Evolutionary conservation across 306 rosid genomes (phyloP).

Genomic region (Rosa persica): DNA sequence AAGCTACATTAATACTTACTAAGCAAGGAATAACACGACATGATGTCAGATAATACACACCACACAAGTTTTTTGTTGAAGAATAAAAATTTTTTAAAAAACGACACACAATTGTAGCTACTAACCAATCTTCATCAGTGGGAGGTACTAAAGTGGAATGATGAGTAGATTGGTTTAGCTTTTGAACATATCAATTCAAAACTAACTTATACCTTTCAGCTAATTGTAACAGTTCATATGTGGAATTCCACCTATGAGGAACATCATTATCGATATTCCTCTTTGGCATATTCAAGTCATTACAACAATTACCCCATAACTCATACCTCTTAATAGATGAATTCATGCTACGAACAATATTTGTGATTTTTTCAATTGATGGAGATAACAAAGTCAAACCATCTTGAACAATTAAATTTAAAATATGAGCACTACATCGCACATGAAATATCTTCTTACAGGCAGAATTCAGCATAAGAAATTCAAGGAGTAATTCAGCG

Average conservation of each 20-base stretch:
- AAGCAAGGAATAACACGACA: too few relatives aligned
- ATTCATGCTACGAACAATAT: background rate
- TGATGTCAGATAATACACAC: too few relatives aligned
- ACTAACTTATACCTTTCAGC: background rate
- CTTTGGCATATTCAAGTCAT: background rate
- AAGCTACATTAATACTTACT: too few relatives aligned
- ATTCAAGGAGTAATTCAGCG: too few relatives aligned
- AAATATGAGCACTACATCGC: too few relatives aligned
- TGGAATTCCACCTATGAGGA: background rate
- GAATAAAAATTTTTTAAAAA: background rate
- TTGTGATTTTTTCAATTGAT: background rate
- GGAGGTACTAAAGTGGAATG: background rate
- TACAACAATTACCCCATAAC: background rate
- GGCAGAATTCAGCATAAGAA: too few relatives aligned
- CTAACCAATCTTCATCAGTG: background rate
- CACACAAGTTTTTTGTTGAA: too few relatives aligned
- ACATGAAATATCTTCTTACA: too few relatives aligned
- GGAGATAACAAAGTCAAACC: background rate
- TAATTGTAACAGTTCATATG: background rate
- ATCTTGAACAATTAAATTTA: conserved; percentile 6
- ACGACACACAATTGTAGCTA: background rate
- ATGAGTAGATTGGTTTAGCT: too few relatives aligned
- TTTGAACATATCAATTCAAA: background rate
- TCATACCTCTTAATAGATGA: background rate
- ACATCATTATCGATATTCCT: background rate